Percentiles rank a stretch among this genome's conserved stretches.
Evolutionary conservation across 208 protist species (phyloP).

Genomic region (Entamoeba nuttalli): DNA sequence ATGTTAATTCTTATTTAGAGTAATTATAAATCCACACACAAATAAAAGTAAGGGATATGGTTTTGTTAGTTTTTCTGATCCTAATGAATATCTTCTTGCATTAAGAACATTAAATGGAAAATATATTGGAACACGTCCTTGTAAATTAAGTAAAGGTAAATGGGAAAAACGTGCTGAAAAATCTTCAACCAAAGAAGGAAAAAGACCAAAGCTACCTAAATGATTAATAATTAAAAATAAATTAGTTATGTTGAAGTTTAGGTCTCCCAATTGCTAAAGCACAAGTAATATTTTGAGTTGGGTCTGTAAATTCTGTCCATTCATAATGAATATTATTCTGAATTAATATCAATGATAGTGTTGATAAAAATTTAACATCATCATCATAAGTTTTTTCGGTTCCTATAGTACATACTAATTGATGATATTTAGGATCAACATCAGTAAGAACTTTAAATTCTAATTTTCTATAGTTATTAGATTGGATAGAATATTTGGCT

Average conservation of each 20-base stretch:
- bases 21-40: slow-evolving; percentile 5
- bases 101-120: slow-evolving; percentile 26
- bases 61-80: slow-evolving; percentile 23
- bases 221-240: background rate
- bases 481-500: background rate
- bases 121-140: slow-evolving; percentile 21
- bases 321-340: background rate
- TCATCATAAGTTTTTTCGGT: background rate
- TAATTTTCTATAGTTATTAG: background rate
- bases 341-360: background rate
- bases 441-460: background rate
- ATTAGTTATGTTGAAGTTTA: background rate
- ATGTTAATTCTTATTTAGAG: background rate
- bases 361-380: background rate
- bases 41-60: slow-evolving; percentile 25
- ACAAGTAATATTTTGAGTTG: background rate
- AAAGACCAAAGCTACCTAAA: no score
- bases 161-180: background rate
- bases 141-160: background rate
- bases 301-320: background rate
- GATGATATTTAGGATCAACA: background rate
- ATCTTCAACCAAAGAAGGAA: background rate
- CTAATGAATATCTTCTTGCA: slow-evolving; percentile 25
- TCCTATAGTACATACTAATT: background rate
- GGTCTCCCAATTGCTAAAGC: background rate